Conservation (phyloP, 768 basidiomycete genomes). For the Suillus sp. region DNA sequence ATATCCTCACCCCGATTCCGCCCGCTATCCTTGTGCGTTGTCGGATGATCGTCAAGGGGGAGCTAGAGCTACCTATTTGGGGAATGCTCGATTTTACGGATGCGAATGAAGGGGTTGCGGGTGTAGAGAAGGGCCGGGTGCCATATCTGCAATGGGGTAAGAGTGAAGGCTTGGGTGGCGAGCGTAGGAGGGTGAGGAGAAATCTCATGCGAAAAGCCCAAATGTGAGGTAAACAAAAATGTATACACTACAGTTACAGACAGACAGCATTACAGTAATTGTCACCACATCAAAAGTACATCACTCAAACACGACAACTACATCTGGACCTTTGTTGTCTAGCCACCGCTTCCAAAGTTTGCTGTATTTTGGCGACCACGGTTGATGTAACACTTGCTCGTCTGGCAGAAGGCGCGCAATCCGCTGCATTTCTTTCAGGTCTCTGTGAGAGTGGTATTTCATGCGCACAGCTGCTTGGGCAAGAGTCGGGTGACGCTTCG, state of each 20-base stretch:
- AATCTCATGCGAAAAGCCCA: constrained; percentile 88
- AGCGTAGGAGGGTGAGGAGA: constrained; percentile 71
- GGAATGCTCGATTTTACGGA: constrained; percentile 77
- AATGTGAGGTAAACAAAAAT: constrained; percentile 44
- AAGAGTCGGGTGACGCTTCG: constrained; percentile 39
- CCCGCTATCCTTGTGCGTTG: constrained; percentile 42
- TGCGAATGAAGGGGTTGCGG: constrained; percentile 47
- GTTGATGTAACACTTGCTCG: constrained; percentile 35
- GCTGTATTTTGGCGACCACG: constrained; percentile 32
- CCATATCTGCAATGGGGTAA: constrained; percentile 84
- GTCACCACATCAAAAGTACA: not conserved
- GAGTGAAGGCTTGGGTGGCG: constrained; percentile 69
- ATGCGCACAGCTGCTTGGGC: constrained; percentile 36
- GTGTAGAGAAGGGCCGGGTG: constrained; percentile 53
- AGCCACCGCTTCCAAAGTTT: constrained; percentile 44
- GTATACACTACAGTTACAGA: not conserved
- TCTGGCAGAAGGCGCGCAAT: constrained; percentile 44
- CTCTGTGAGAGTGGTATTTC: constrained; percentile 39
- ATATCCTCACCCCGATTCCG: constrained; percentile 81
- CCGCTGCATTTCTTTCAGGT: constrained; percentile 42
- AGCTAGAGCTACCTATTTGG: constrained; percentile 85
- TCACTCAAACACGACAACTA: constrained; percentile 13
- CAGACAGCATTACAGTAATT: not conserved
- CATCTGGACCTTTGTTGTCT: constrained; percentile 23
- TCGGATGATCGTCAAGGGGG: constrained; percentile 76